Conservation (phyloP, 305 asterid species). For the Rubia balearica region DNA sequence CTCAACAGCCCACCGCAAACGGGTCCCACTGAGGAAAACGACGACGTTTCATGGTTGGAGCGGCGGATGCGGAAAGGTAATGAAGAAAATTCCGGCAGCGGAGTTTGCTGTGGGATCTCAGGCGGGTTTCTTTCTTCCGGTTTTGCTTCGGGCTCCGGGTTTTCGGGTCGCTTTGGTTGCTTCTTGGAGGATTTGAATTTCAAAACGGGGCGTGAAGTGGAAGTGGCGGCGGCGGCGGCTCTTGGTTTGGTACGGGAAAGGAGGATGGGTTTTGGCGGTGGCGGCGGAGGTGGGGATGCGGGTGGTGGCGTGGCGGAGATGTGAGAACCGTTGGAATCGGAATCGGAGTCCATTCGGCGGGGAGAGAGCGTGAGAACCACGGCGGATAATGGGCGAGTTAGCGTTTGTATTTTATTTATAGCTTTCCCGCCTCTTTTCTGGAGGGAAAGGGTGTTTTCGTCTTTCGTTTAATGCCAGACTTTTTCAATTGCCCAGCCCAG, state of each 20-base stretch:
- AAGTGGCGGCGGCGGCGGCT: conserved; percentile 26
- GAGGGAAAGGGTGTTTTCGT: conserved; percentile 7
- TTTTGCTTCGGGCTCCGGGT: conserved; percentile 8
- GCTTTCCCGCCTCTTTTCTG: conserved; percentile 16
- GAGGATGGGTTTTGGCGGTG: conserved; percentile 20
- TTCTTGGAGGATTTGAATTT: conserved; percentile 49
- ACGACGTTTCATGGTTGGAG: conserved; percentile 16
- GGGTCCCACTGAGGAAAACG: conserved; percentile 19
- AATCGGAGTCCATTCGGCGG: conserved; percentile 3
- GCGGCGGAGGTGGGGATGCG: conserved; percentile 21
- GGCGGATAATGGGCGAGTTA: background rate
- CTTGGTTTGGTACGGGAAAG: conserved; percentile 35
- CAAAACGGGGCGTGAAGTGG: conserved; percentile 55
- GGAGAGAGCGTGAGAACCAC: conserved; percentile 3
- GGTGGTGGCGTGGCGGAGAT: conserved; percentile 78
- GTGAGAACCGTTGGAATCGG: conserved; percentile 74
- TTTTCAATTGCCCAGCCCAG: background rate
- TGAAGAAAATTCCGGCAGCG: conserved; percentile 28
- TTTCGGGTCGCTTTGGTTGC: conserved; percentile 22
- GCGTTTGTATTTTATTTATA: background rate
- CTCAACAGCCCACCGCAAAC: conserved; percentile 44
- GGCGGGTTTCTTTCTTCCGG: conserved; percentile 12
- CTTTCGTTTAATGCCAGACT: background rate
- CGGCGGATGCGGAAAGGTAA: conserved; percentile 54
- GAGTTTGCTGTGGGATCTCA: conserved; percentile 7